These are phyloP conservation scores for Cerioporus squamosus DNA, from an alignment of 1,284 basidiomycete genomes.

Conservation along the genomic window DNA sequence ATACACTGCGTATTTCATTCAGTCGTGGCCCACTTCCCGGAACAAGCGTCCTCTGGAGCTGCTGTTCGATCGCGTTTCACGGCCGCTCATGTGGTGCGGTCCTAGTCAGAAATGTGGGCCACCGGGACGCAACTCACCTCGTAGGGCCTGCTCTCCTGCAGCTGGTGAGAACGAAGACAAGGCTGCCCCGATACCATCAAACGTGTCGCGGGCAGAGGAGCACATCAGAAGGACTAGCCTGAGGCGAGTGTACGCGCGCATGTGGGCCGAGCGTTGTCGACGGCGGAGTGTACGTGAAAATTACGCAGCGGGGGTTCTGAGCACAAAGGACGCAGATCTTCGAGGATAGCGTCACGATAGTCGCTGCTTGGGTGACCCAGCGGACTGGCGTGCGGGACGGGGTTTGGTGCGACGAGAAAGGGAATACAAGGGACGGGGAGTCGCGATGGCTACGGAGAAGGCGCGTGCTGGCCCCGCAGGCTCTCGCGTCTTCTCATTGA, in stretches of 20 bases:
- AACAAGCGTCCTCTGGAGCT: background rate
- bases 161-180: background rate
- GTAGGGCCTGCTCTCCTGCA: background rate
- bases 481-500: no score
- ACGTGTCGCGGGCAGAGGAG: background rate
- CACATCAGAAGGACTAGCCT: constrained; percentile 16
- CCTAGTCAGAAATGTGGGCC: background rate
- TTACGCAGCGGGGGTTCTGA: constrained; percentile 11
- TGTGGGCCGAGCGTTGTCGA: constrained; percentile 3
- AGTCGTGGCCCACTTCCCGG: no score
- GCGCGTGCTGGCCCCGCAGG: background rate
- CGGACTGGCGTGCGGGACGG: background rate
- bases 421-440: constrained; percentile 23
- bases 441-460: constrained; percentile 25
- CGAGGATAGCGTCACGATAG: constrained; percentile 12
- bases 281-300: background rate
- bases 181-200: background rate
- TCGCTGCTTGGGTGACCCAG: background rate
- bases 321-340: constrained; percentile 15
- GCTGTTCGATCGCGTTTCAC: background rate
- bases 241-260: background rate
- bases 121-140: background rate
- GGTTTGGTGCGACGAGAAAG: constrained; percentile 2
- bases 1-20: no score
- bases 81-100: background rate